Conservation (phyloP, 2,329 filamentous ascomycete genomes). For the Exophiala oligosperma region DNA sequence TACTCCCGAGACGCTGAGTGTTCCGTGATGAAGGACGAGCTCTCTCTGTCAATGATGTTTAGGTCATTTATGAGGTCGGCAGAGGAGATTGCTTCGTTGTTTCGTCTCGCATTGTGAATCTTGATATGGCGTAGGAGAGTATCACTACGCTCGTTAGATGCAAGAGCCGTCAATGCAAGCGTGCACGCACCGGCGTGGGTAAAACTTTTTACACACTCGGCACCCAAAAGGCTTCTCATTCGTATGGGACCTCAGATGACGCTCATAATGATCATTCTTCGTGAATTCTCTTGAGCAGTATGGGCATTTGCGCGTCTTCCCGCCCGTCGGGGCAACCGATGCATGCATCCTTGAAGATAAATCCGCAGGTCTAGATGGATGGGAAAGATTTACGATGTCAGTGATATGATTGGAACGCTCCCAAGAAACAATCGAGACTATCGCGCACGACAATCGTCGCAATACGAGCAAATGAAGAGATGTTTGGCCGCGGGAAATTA, state of each 20-base stretch:
- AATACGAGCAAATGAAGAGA: too few relatives aligned
- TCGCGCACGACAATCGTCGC: too few relatives aligned
- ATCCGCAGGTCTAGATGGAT: too few relatives aligned
- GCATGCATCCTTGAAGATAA: too few relatives aligned
- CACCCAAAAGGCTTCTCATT: slow-evolving; percentile 35
- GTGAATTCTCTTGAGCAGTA: slow-evolving; percentile 30
- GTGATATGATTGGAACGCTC: too few relatives aligned
- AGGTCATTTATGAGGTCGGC: background rate
- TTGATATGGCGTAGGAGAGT: slow-evolving; percentile 14
- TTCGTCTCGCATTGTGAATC: background rate
- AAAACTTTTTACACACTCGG: slow-evolving; percentile 28
- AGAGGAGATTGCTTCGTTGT: background rate
- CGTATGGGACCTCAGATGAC: slow-evolving; percentile 34
- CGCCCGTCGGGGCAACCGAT: too few relatives aligned
- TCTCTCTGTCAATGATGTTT: background rate
- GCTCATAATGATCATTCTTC: slow-evolving; percentile 35
- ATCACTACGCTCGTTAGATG: slow-evolving; percentile 5
- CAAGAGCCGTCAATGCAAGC: background rate
- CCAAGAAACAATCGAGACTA: too few relatives aligned
- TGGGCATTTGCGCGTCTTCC: slow-evolving; percentile 17
- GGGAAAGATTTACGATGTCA: too few relatives aligned
- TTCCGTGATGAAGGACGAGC: background rate
- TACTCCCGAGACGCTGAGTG: too few relatives aligned
- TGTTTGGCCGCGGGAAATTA: too few relatives aligned
- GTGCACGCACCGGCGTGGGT: slow-evolving; percentile 30